Evolutionary conservation across 305 asterid genomes (phyloP).

Genomic region (Solanum hybrid): DNA sequence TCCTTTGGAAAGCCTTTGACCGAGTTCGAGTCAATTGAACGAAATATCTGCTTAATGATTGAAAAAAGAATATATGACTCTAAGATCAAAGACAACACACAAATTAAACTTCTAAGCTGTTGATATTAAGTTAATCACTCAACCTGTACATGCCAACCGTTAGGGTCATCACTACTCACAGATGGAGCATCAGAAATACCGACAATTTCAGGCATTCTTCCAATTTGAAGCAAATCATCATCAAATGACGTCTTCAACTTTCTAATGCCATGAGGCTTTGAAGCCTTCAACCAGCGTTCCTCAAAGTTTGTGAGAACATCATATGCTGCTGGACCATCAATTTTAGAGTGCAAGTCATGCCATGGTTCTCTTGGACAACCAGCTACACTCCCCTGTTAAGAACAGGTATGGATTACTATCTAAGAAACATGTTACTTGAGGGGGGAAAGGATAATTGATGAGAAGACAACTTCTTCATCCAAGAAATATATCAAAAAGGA

Average conservation of each 20-base stretch:
- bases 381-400: slow-evolving; percentile 50
- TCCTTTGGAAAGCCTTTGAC: slow-evolving; percentile 91
- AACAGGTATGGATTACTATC: not conserved
- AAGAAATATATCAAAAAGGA: not conserved
- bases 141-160: slow-evolving; percentile 94
- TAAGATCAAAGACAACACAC: not conserved
- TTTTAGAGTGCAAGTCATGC: slow-evolving; percentile 95
- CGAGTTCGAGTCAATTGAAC: slow-evolving; percentile 96
- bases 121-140: slow-evolving; percentile 8
- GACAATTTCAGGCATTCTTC: slow-evolving; percentile 81
- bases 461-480: not conserved
- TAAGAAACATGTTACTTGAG: not conserved
- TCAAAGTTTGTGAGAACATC: slow-evolving; percentile 87
- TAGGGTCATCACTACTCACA: slow-evolving; percentile 54
- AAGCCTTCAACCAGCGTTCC: slow-evolving; percentile 90
- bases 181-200: slow-evolving; percentile 70
- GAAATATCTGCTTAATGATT: slow-evolving; percentile 56
- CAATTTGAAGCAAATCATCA: slow-evolving; percentile 83
- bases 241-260: slow-evolving; percentile 74
- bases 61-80: slow-evolving; percentile 6
- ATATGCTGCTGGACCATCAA: slow-evolving; percentile 98
- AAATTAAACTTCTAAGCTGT: not conserved
- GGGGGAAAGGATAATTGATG: not conserved
- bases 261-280: slow-evolving; percentile 79
- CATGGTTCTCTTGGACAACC: slow-evolving; percentile 99